phyloP scores from a whole-genome alignment of 345 rosid species.

The Syzygium jambos region DNA sequence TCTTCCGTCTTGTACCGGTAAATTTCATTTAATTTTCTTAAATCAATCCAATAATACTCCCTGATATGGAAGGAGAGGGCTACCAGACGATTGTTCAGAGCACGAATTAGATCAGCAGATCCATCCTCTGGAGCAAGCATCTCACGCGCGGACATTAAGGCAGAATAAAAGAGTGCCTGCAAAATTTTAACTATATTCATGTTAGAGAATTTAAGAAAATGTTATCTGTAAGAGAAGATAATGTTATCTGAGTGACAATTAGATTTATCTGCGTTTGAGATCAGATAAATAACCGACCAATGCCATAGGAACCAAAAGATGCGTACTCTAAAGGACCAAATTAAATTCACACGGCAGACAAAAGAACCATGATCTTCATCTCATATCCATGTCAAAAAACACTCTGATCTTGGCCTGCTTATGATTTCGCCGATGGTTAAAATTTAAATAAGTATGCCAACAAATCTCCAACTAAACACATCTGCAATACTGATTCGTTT shows the following conservation, averaged over 20 bases:
- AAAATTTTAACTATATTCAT: neutral
- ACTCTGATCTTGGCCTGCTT: neutral
- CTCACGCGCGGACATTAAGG: constrained; percentile 75
- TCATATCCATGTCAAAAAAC: neutral
- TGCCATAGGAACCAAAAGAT: neutral
- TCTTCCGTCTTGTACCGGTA: constrained; percentile 83
- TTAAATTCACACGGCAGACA: neutral
- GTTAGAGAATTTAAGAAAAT: neutral
- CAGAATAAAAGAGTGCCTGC: constrained; percentile 88
- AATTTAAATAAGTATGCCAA: neutral
- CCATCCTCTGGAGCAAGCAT: constrained; percentile 88
- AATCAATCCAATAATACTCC: constrained; percentile 92
- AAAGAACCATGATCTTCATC: neutral
- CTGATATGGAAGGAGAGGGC: constrained; percentile 88
- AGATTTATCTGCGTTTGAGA: neutral
- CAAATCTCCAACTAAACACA: neutral
- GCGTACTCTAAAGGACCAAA: neutral
- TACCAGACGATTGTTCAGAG: constrained; percentile 79
- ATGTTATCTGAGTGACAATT: neutral
- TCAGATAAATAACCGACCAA: neutral
- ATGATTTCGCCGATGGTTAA: neutral
- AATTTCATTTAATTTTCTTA: constrained; percentile 55
- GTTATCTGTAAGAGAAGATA: neutral
- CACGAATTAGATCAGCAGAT: constrained; percentile 73
- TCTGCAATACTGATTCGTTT: neutral